These are phyloP conservation scores for Pugionium cornutum DNA, from an alignment of 345 rosid genomes.

Conservation along the genomic window DNA sequence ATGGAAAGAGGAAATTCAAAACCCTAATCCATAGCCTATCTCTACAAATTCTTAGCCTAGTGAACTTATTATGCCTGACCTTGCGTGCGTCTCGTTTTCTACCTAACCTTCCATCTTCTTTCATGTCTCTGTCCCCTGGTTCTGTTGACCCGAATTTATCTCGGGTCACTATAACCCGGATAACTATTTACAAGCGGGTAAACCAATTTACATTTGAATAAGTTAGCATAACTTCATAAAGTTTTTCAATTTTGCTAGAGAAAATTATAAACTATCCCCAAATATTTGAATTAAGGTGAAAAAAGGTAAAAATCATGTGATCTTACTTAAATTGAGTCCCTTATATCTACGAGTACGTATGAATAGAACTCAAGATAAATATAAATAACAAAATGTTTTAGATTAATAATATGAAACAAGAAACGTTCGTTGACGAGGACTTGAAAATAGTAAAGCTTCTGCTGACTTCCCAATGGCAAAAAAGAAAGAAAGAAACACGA, in stretches of 20 bases:
- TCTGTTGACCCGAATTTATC: conserved; percentile 27
- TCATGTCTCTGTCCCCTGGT: background rate
- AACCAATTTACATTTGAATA: background rate
- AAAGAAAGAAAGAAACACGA: background rate
- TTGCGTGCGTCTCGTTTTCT: conserved; percentile 31
- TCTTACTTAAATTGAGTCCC: background rate
- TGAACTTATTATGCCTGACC: conserved; percentile 21
- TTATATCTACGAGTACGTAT: background rate
- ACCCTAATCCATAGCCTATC: conserved; percentile 30
- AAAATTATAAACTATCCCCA: too few relatives aligned
- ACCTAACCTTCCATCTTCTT: conserved; percentile 12
- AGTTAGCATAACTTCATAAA: background rate
- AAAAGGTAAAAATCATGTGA: too few relatives aligned
- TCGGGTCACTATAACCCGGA: conserved; percentile 27
- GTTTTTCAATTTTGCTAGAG: background rate
- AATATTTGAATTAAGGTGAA: too few relatives aligned
- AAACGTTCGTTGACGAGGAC: conserved; percentile 1
- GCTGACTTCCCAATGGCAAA: background rate
- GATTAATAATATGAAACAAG: conserved; percentile 4
- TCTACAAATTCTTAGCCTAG: conserved; percentile 23
- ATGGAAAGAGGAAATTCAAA: background rate
- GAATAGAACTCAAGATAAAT: too few relatives aligned
- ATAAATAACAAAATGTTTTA: background rate
- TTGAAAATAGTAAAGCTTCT: conserved; percentile 2
- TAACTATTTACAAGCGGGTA: background rate